Conservation (phyloP, 2,329 filamentous ascomycete genomes). For the Verticillium nonalfalfae region DNA sequence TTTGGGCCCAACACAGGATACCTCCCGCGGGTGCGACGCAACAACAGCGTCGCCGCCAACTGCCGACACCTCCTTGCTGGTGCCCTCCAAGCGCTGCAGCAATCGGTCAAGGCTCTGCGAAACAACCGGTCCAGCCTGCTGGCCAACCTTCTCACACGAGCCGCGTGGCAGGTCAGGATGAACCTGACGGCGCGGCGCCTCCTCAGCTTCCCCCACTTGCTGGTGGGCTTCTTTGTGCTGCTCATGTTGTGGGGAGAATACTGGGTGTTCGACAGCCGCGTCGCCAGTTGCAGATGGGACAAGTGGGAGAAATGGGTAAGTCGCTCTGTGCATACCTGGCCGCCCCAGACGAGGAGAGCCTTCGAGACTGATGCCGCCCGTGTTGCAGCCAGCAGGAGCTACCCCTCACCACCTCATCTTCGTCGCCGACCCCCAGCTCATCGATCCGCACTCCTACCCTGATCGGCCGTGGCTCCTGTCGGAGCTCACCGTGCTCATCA, state of each 20-base stretch:
- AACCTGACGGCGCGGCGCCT: constrained; percentile 46
- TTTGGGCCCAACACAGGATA: constrained; percentile 3
- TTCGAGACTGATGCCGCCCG: neutral
- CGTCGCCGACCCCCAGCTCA: constrained; percentile 84
- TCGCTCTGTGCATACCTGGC: neutral
- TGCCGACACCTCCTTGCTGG: neutral
- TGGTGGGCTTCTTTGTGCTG: constrained; percentile 69
- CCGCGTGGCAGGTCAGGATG: constrained; percentile 23
- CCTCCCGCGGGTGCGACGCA: neutral
- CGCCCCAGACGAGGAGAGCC: neutral
- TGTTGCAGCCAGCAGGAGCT: constrained; percentile 61
- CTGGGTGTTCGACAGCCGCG: constrained; percentile 64
- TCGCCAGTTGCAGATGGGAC: constrained; percentile 72
- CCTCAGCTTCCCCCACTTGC: constrained; percentile 57
- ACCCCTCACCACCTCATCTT: constrained; percentile 79
- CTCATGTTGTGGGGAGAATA: constrained; percentile 82
- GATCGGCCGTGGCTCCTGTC: constrained; percentile 61
- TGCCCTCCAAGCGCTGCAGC: neutral
- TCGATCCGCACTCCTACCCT: constrained; percentile 92
- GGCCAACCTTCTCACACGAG: constrained; percentile 14
- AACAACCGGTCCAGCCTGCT: constrained; percentile 11
- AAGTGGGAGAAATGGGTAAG: constrained; percentile 91
- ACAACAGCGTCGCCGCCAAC: neutral
- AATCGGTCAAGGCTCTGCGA: neutral
- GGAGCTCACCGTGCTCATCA: constrained; percentile 52